Percentiles rank a stretch among this genome's conserved stretches.
These are phyloP conservation scores for Fusarium annulatum DNA, from an alignment of 2,329 filamentous ascomycete species.

Conservation along the genomic window DNA sequence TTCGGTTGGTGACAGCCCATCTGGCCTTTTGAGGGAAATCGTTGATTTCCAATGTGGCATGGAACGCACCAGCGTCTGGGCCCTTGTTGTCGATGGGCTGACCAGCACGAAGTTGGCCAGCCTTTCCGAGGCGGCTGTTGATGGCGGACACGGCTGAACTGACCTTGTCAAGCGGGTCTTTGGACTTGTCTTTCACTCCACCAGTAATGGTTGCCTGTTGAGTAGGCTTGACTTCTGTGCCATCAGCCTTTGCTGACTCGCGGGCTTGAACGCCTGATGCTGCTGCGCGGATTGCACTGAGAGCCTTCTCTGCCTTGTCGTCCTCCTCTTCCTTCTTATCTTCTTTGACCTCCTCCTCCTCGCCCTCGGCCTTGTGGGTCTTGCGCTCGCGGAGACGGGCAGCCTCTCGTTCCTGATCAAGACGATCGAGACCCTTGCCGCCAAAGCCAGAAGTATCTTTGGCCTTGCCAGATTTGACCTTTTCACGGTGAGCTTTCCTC, in stretches of 20 bases:
- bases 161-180: slow-evolving; percentile 84
- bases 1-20: slow-evolving; percentile 98
- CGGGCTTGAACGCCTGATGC: slow-evolving; percentile 67
- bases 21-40: slow-evolving; percentile 98
- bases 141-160: slow-evolving; percentile 92
- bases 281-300: slow-evolving; percentile 72
- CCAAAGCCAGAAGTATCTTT: slow-evolving; percentile 93
- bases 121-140: slow-evolving; percentile 88
- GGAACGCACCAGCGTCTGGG: slow-evolving; percentile 94
- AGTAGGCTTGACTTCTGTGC: slow-evolving; percentile 48
- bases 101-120: slow-evolving; percentile 88
- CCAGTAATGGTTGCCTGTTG: slow-evolving; percentile 65
- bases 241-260: slow-evolving; percentile 60
- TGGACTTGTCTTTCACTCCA: slow-evolving; percentile 65
- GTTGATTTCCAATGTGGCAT: slow-evolving; percentile 98
- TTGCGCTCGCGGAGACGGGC: slow-evolving; percentile 88
- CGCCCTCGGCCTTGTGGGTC: slow-evolving; percentile 87
- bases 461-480: slow-evolving; percentile 91
- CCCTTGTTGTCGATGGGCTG: slow-evolving; percentile 99
- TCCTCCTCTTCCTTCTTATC: slow-evolving; percentile 74
- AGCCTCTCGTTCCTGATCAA: slow-evolving; percentile 91
- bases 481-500: slow-evolving; percentile 82
- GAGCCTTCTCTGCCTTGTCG: slow-evolving; percentile 76
- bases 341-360: slow-evolving; percentile 84
- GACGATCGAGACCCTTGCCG: slow-evolving; percentile 90